Conservation (phyloP, 176 grass and related monocot genomes). For the Oryza punctata region DNA sequence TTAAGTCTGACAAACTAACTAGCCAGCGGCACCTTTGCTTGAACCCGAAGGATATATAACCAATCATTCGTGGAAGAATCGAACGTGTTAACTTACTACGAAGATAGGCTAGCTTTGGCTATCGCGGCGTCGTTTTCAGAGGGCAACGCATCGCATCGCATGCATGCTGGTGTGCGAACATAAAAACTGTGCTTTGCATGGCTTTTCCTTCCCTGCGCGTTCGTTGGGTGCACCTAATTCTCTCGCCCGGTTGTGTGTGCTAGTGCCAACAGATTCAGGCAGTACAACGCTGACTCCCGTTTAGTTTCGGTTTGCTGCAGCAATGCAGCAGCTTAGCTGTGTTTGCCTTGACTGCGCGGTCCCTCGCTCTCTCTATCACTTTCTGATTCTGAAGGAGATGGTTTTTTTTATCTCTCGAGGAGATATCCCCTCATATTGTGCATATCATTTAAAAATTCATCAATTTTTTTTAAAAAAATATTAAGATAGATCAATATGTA, state of each 20-base stretch:
- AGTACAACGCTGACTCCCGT: background rate
- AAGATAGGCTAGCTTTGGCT: background rate
- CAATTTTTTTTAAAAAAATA: no score
- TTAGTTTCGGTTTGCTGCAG: background rate
- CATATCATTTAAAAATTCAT: no score
- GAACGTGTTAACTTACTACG: background rate
- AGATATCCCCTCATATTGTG: no score
- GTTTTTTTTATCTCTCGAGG: no score
- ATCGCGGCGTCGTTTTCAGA: constrained; percentile 29
- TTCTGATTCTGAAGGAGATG: no score
- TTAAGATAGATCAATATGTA: no score
- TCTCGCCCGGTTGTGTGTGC: background rate
- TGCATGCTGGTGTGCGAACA: constrained; percentile 4
- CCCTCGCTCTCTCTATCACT: background rate
- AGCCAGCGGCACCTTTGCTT: constrained; percentile 40
- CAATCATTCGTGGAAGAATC: background rate
- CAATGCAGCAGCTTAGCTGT: background rate
- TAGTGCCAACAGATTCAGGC: constrained; percentile 1
- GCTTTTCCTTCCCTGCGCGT: background rate
- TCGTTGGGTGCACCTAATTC: background rate
- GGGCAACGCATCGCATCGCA: background rate
- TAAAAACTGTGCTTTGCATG: background rate
- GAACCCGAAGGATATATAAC: constrained; percentile 29
- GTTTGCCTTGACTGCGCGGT: background rate
- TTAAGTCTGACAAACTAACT: background rate